phyloP scores from a whole-genome alignment of 495 filamentous ascomycete species.

The Lophiotrema nucula region DNA sequence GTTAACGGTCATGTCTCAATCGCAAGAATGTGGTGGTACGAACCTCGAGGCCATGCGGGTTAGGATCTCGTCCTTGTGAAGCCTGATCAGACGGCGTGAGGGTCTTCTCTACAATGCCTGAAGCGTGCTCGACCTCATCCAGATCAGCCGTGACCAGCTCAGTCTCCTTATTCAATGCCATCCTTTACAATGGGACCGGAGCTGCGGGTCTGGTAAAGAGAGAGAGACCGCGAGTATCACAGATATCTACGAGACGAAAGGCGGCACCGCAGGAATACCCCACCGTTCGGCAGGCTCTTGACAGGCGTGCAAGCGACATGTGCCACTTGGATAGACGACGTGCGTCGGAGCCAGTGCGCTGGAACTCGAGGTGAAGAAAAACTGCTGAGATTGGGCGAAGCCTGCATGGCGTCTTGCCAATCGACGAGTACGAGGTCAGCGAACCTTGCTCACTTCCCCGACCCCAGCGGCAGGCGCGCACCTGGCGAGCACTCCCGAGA shows the following conservation, averaged over 20 bases:
- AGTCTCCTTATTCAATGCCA: constrained; percentile 1
- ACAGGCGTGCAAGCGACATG: neutral
- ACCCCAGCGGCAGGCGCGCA: neutral
- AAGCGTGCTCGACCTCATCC: constrained; percentile 15
- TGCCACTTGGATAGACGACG: neutral
- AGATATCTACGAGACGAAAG: constrained; percentile 1
- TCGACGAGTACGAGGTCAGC: neutral
- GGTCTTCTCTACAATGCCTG: constrained; percentile 10
- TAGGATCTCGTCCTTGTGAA: neutral
- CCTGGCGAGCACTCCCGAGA: no score
- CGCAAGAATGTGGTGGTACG: neutral
- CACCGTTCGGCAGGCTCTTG: neutral
- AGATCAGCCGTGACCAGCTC: neutral
- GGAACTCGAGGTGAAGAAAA: neutral
- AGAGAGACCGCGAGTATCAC: neutral
- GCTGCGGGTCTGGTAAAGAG: neutral
- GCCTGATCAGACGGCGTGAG: neutral
- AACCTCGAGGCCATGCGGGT: constrained; percentile 8
- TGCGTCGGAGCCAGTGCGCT: neutral
- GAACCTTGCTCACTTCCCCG: neutral
- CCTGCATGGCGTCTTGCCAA: neutral
- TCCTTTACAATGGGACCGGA: neutral
- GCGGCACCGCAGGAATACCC: neutral
- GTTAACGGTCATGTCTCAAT: neutral
- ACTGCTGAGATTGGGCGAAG: no score